Evolutionary conservation across 202 grass and related monocot species (phyloP), one percentile per base, ranked within the genome.

Genomic region (Musa balbisiana): DNA sequence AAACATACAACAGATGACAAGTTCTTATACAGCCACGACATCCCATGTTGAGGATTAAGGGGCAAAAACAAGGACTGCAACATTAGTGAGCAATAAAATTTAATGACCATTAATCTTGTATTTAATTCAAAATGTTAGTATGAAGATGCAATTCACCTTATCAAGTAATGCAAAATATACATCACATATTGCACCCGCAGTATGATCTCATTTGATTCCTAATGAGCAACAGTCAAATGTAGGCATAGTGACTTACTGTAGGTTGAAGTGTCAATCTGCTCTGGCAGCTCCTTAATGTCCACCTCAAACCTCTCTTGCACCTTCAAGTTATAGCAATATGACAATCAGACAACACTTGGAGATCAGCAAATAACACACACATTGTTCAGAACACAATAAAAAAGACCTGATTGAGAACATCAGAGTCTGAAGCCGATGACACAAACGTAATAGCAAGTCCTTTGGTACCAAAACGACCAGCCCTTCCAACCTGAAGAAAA

Each of bases 221-320:
- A 43, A 43, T 43, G 4, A 43, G 33, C 33, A 43, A 43, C 33
- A 43, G 4, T 43, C 33, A 43, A 43, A 43, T 43, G 4, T 5
- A 43, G 33, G 33, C 33, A 43, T 43, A 8, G 5, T 43, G 33
- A 84, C 94, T 93, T 91, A 98, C 95, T 99, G 73, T 99, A 99
- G 50, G 95, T 99, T 49, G 95, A 94, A 29, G 91, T 99, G 62
- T 95, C 95, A 8, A 99, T 99, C 77, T 99, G 91, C 76, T 99
- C 95, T 10, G 95, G 95, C 54, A 99, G 83, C 69, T 99, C 91
- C 76, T 99, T 99, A 64, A 99, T 99, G 82, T 99, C 95, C 0
- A 99, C 95, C 82, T 99, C 91, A 43, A 99, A 99, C 85, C 95
- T 94, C 82, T 99, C 95, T 90, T 99, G 95, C 55, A 98, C 91